Evolutionary conservation across 2,329 filamentous ascomycete genomes (phyloP).

Genomic region (Pseudocercospora crystallina): DNA sequence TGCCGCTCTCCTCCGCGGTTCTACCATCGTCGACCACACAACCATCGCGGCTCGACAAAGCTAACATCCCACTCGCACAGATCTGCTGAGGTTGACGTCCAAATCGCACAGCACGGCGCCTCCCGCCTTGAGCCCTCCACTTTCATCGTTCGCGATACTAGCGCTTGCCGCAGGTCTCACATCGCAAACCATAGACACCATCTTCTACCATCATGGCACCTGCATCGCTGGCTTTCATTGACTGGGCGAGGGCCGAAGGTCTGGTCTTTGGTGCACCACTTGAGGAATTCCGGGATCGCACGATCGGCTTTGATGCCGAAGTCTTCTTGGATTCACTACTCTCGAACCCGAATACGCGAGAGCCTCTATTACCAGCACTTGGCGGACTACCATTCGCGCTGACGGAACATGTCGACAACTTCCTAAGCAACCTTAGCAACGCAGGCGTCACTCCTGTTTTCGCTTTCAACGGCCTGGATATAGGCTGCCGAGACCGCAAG

Average conservation of each 20-base stretch:
- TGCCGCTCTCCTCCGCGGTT: too few relatives aligned
- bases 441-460: conserved; percentile 74
- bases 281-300: conserved; percentile 33
- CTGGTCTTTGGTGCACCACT: conserved; percentile 10
- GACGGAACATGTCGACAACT: conserved; percentile 67
- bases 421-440: conserved; percentile 70
- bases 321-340: conserved; percentile 83
- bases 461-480: conserved; percentile 83
- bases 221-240: conserved; percentile 22
- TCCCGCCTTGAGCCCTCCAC: too few relatives aligned
- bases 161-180: background rate
- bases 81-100: too few relatives aligned
- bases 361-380: conserved; percentile 85
- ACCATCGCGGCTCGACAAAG: too few relatives aligned
- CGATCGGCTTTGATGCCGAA: conserved; percentile 57
- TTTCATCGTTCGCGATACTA: too few relatives aligned
- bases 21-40: too few relatives aligned
- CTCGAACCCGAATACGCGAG: conserved; percentile 67
- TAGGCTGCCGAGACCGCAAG: conserved; percentile 28
- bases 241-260: conserved; percentile 19
- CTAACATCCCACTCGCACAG: too few relatives aligned
- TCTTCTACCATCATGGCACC: conserved; percentile 1
- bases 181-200: background rate
- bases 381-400: conserved; percentile 84
- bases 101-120: too few relatives aligned